These are phyloP conservation scores for Coemansia erecta DNA, from an alignment of 192 early-diverging fungal genomes.

Conservation along the genomic window DNA sequence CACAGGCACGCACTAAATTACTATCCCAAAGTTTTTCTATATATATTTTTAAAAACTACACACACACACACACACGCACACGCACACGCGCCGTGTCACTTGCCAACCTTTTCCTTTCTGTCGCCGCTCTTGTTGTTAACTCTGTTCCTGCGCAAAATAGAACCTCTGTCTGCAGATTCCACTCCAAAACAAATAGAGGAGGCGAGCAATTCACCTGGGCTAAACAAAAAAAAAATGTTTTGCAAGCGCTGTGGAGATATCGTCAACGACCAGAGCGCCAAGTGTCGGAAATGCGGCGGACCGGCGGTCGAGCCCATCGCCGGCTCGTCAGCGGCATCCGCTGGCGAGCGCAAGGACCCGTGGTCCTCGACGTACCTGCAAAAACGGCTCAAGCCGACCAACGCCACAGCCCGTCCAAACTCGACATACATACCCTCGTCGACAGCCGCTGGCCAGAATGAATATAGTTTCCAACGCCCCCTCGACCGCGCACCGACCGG, in stretches of 20 bases:
- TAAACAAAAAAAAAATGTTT: slow-evolving; percentile 42
- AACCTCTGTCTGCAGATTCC: too few relatives aligned
- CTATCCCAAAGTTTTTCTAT: background rate
- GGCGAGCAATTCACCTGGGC: too few relatives aligned
- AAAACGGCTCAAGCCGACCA: slow-evolving; percentile 24
- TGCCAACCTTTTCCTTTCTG: background rate
- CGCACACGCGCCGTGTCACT: too few relatives aligned
- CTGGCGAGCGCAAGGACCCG: slow-evolving; percentile 36
- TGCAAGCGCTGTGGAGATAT: slow-evolving; percentile 49
- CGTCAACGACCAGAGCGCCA: slow-evolving; percentile 1
- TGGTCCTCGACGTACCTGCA: slow-evolving; percentile 49
- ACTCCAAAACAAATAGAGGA: too few relatives aligned
- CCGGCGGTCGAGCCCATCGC: slow-evolving; percentile 31
- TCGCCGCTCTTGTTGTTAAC: background rate
- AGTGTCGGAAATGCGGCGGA: slow-evolving; percentile 40
- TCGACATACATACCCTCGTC: slow-evolving; percentile 15
- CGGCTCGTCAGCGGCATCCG: slow-evolving; percentile 11
- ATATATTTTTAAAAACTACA: too few relatives aligned
- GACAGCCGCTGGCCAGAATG: slow-evolving; percentile 14
- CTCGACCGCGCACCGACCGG: slow-evolving; percentile 19
- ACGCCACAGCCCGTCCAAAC: slow-evolving; percentile 8
- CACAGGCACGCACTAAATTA: background rate
- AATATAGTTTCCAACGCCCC: background rate
- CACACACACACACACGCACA: too few relatives aligned
- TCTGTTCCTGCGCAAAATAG: too few relatives aligned